phyloP scores from a whole-genome alignment of 2,329 filamentous ascomycete genomes.

The Pseudogymnoascus sp. region DNA sequence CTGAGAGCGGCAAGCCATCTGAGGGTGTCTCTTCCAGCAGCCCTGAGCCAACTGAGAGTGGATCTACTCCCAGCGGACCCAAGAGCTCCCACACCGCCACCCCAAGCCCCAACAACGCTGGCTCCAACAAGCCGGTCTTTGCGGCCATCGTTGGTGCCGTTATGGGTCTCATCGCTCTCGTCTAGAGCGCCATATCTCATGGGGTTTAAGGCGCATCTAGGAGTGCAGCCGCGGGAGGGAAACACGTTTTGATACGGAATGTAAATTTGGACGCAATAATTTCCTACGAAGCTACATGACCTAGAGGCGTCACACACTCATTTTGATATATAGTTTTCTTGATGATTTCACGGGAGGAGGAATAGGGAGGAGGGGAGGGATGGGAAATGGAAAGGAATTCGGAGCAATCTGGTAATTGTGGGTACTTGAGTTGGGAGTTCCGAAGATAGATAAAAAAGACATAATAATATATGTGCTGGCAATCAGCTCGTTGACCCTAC shows the following conservation, averaged over 20 bases:
- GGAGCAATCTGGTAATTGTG: constrained; percentile 6
- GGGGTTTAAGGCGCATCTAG: neutral
- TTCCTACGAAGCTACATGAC: constrained; percentile 7
- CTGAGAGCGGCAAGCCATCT: constrained; percentile 8
- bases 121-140: constrained; percentile 20
- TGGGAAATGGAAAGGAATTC: neutral
- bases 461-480: constrained; percentile 1
- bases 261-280: neutral
- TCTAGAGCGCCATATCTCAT: neutral
- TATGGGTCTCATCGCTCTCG: constrained; percentile 24
- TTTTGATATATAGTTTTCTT: neutral
- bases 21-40: neutral
- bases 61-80: neutral
- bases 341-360: neutral
- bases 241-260: neutral
- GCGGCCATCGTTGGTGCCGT: constrained; percentile 20
- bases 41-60: neutral
- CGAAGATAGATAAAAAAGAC: neutral
- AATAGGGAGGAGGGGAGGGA: neutral
- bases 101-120: constrained; percentile 16
- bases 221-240: neutral
- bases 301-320: constrained; percentile 3
- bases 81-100: constrained; percentile 9
- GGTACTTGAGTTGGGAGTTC: neutral
- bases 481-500: neutral